A percentile compares a stretch with the other conserved stretches of the same genome.
phyloP scores from a whole-genome alignment of 2,329 filamentous ascomycete species.

The Graphiopsis chlorocephala region DNA sequence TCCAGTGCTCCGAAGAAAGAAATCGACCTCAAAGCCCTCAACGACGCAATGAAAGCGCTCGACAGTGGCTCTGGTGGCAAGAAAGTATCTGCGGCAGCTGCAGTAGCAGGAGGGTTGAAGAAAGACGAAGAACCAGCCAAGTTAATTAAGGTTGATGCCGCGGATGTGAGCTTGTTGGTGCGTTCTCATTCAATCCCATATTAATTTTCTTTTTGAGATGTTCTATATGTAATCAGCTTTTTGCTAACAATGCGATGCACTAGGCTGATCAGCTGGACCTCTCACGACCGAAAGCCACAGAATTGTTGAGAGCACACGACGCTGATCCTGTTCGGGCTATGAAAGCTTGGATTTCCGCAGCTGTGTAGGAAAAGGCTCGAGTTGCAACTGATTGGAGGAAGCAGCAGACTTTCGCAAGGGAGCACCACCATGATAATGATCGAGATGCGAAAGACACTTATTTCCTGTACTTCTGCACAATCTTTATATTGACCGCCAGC shows the following conservation, averaged over 20 bases:
- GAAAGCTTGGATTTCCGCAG: constrained; percentile 52
- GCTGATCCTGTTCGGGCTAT: constrained; percentile 68
- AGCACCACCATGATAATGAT: background rate
- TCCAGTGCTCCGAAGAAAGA: constrained; percentile 50
- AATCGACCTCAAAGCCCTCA: constrained; percentile 68
- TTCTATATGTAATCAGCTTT: background rate
- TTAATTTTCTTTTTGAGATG: background rate
- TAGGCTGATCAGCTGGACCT: constrained; percentile 71
- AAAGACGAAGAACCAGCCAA: constrained; percentile 37
- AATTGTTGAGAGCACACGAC: constrained; percentile 68
- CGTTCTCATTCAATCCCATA: constrained; percentile 36
- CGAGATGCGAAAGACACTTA: background rate
- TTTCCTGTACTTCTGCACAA: background rate
- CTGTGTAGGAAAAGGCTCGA: background rate
- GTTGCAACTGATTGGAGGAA: background rate
- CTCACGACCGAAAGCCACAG: constrained; percentile 68
- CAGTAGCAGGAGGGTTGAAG: constrained; percentile 2
- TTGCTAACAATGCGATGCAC: background rate
- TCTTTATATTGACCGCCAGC: background rate
- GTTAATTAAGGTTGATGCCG: constrained; percentile 68
- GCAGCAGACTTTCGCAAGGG: background rate
- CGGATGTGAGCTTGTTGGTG: constrained; percentile 68
- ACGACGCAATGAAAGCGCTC: constrained; percentile 68
- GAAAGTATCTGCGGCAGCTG: constrained; percentile 34
- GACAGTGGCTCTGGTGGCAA: constrained; percentile 35